Percentiles rank a stretch among this genome's conserved stretches.
These are phyloP conservation scores for Cubamyces sp. DNA, from an alignment of 768 basidiomycete genomes.

Conservation along the genomic window DNA sequence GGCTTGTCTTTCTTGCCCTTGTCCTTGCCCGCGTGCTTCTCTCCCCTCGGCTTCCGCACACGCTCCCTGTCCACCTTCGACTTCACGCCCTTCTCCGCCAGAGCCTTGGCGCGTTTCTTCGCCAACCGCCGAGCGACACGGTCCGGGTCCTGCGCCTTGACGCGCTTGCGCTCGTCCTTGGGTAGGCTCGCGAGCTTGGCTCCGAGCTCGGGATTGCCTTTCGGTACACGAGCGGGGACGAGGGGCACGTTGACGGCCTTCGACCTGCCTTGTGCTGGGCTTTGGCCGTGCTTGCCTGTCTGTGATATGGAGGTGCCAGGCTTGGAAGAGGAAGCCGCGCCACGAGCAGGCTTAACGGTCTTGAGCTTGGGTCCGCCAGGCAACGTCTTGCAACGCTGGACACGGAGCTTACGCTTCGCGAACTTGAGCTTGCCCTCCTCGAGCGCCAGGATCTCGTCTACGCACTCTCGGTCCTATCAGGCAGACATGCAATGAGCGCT, in stretches of 20 bases:
- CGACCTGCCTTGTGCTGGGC: background rate
- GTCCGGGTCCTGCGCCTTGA: constrained; percentile 78
- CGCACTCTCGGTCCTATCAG: constrained; percentile 81
- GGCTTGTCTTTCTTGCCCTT: constrained; percentile 36
- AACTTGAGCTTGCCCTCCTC: constrained; percentile 82
- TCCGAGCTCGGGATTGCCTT: constrained; percentile 84
- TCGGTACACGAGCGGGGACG: constrained; percentile 48
- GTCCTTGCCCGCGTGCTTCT: constrained; percentile 34
- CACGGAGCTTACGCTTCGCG: constrained; percentile 88
- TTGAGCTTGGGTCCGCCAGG: constrained; percentile 42
- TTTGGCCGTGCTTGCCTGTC: background rate
- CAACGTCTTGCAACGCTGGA: constrained; percentile 87
- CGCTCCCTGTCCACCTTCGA: constrained; percentile 47
- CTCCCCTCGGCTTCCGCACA: constrained; percentile 46
- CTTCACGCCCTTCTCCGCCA: constrained; percentile 46
- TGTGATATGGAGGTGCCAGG: background rate
- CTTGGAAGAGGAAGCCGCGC: constrained; percentile 31
- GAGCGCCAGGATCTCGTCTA: constrained; percentile 89
- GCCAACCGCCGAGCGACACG: constrained; percentile 83
- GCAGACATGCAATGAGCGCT: background rate
- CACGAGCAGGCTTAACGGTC: constrained; percentile 30
- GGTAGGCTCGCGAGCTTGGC: constrained; percentile 74
- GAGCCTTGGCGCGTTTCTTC: constrained; percentile 82
- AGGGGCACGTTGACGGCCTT: constrained; percentile 5
- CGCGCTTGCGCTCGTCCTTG: constrained; percentile 85